Percentiles rank a stretch among this genome's conserved stretches.
phyloP scores from a whole-genome alignment of 129 eudicot genomes.

The Centrapalus pauciflorus region DNA sequence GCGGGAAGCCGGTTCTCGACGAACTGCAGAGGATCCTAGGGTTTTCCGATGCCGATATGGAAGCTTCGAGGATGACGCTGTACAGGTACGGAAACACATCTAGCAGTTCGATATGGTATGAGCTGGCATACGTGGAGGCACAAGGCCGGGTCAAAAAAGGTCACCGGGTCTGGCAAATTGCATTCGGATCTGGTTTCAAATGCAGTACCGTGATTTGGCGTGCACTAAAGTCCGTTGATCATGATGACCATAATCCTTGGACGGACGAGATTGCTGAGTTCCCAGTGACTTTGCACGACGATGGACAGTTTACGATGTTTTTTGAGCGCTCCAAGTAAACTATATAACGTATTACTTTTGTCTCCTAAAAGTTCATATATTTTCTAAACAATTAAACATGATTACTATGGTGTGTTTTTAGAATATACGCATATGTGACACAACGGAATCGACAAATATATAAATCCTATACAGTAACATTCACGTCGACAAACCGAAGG shows the following conservation, averaged over 20 bases:
- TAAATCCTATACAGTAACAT: no score
- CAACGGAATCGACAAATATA: no score
- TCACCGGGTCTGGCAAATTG: conserved; percentile 44
- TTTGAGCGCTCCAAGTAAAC: conserved; percentile 16
- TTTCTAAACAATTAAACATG: no score
- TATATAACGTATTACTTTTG: no score
- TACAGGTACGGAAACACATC: conserved; percentile 56
- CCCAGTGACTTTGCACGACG: conserved; percentile 17
- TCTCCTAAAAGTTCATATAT: no score
- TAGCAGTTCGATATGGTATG: conserved; percentile 40
- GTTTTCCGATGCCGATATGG: conserved; percentile 31
- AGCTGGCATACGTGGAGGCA: conserved; percentile 51
- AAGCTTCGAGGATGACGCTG: conserved; percentile 53
- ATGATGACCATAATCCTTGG: conserved; percentile 50
- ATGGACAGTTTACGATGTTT: neutral
- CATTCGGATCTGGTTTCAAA: conserved; percentile 61
- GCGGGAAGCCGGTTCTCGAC: conserved; percentile 53
- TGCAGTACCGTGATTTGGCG: conserved; percentile 49
- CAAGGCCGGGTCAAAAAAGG: conserved; percentile 50
- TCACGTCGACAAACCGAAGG: no score
- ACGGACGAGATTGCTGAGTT: conserved; percentile 37
- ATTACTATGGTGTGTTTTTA: no score
- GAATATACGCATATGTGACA: no score
- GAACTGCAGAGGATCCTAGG: conserved; percentile 32
- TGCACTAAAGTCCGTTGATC: conserved; percentile 32